Percentiles rank a stretch among this genome's conserved stretches.
Evolutionary conservation across 83 land plant genomes (phyloP).

Genomic region (Diphasiastrum complanatum): DNA sequence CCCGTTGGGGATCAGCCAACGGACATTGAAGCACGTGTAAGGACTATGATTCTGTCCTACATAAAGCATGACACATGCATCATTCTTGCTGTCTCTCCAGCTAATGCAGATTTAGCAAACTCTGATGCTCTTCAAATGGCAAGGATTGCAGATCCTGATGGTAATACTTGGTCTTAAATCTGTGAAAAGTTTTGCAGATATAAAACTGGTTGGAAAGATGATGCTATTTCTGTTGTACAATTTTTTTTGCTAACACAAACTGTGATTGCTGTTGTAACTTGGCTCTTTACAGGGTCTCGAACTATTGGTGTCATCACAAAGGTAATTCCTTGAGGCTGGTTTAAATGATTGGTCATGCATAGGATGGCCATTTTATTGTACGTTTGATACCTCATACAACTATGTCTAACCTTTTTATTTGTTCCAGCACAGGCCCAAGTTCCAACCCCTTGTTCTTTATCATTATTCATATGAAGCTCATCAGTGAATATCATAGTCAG

Average conservation of each 20-base stretch:
- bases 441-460: no score
- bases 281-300: slow-evolving; percentile 28
- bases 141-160: slow-evolving; percentile 36
- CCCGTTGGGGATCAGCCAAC: slow-evolving; percentile 74
- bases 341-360: no score
- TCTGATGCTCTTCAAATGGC: slow-evolving; percentile 45
- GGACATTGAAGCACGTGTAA: slow-evolving; percentile 50
- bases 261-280: neutral
- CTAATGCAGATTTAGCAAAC: slow-evolving; percentile 36
- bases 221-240: slow-evolving; percentile 1
- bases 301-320: slow-evolving; percentile 48
- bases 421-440: no score
- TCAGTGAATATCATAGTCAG: no score
- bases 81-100: slow-evolving; percentile 35
- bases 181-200: no score
- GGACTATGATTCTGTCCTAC: slow-evolving; percentile 30
- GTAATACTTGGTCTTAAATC: slow-evolving; percentile 12
- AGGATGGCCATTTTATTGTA: no score
- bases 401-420: no score
- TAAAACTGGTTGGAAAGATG: slow-evolving; percentile 1
- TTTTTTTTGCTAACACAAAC: neutral
- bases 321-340: no score
- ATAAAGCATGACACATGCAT: slow-evolving; percentile 34
- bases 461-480: no score
- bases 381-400: no score